A percentile compares a stretch with the other conserved stretches of the same genome.
These are phyloP conservation scores for Aspergillus kassunensis DNA, from an alignment of 495 filamentous ascomycete genomes.

Conservation along the genomic window DNA sequence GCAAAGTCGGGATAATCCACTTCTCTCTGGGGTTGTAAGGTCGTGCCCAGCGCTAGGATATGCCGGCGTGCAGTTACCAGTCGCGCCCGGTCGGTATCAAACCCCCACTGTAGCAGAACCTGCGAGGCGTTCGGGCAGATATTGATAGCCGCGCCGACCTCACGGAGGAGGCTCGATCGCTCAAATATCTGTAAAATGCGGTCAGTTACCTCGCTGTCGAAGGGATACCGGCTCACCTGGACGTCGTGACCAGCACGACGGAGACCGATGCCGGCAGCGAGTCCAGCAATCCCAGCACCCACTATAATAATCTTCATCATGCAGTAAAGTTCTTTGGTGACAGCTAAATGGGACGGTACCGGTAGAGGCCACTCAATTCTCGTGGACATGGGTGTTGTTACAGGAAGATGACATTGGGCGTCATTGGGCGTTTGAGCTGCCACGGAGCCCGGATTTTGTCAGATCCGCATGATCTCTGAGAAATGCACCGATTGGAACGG, in stretches of 20 bases:
- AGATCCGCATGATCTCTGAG: no score
- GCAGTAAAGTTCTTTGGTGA: no score
- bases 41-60: not conserved
- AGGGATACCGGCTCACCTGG: not conserved
- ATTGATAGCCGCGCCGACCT: constrained; percentile 8
- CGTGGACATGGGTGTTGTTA: no score
- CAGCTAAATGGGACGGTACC: no score
- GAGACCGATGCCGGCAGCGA: not conserved
- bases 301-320: constrained; percentile 8
- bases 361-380: no score
- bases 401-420: no score
- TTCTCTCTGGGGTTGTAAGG: not conserved
- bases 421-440: no score
- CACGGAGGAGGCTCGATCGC: constrained; percentile 5
- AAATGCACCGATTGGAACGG: no score
- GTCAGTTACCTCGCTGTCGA: not conserved
- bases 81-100: not conserved
- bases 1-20: not conserved
- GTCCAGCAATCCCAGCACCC: constrained; percentile 2
- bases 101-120: not conserved
- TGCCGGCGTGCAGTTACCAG: not conserved
- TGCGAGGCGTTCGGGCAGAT: constrained; percentile 3
- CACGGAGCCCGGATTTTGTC: no score
- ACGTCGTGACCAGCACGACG: constrained; percentile 6
- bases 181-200: not conserved